Evolutionary conservation across 2,329 filamentous ascomycete species (phyloP).

Genomic region (Neonectria punicea): DNA sequence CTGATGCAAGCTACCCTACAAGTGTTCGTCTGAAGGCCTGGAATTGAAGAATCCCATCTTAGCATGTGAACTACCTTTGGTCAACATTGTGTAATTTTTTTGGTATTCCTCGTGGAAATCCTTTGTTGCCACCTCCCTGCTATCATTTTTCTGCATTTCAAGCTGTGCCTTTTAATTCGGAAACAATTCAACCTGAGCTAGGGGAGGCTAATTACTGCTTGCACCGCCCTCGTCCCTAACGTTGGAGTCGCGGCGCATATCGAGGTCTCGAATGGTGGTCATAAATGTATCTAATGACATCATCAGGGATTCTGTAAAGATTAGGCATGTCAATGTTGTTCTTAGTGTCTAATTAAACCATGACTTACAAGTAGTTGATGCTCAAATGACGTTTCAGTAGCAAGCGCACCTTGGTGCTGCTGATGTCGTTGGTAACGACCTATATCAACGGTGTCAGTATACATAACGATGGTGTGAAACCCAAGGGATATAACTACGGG

Average conservation of each 20-base stretch:
- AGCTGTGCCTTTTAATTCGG: background rate
- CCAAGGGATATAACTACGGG: slow-evolving; percentile 39
- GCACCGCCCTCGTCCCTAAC: background rate
- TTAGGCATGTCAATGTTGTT: background rate
- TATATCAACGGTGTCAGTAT: slow-evolving; percentile 55
- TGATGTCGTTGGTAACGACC: slow-evolving; percentile 83
- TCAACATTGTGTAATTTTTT: no score
- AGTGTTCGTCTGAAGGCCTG: background rate
- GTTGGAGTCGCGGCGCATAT: background rate
- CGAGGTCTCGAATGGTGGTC: background rate
- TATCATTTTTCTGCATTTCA: background rate
- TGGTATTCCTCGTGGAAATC: no score
- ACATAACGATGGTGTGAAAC: background rate
- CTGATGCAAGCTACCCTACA: slow-evolving; percentile 13
- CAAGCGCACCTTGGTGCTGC: slow-evolving; percentile 82
- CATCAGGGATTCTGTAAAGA: slow-evolving; percentile 65
- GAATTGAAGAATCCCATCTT: background rate
- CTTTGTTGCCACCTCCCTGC: no score
- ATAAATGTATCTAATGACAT: slow-evolving; percentile 77
- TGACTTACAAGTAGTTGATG: slow-evolving; percentile 69
- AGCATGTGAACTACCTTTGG: no score
- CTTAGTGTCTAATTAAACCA: slow-evolving; percentile 16
- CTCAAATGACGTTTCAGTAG: slow-evolving; percentile 84
- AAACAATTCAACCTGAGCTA: background rate
- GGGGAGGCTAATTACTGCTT: no score